These are phyloP conservation scores for Tulasnella sp. DNA, from an alignment of 768 basidiomycete genomes.

Conservation along the genomic window DNA sequence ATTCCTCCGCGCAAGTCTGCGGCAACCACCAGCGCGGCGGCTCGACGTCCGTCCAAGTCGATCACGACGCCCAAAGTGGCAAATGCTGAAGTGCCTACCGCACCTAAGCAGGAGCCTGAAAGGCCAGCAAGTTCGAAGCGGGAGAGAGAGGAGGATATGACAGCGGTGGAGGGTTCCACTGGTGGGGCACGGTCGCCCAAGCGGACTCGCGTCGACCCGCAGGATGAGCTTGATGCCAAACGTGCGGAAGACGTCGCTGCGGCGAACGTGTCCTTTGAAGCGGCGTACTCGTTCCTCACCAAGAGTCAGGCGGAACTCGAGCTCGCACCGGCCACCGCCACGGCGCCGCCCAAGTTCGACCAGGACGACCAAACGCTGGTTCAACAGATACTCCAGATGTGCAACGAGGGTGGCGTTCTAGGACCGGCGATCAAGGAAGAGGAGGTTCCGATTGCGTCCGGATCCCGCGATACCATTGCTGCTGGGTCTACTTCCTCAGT, in stretches of 20 bases:
- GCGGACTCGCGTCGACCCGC: neutral
- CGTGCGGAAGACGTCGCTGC: neutral
- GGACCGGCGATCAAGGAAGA: neutral
- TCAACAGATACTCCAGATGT: neutral
- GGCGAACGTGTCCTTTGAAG: neutral
- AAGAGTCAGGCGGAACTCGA: neutral
- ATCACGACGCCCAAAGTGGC: neutral
- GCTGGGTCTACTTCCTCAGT: neutral
- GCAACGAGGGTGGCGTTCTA: neutral
- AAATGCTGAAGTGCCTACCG: neutral
- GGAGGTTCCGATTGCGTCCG: neutral
- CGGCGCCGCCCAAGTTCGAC: neutral
- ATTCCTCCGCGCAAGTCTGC: neutral
- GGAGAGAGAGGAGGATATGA: neutral
- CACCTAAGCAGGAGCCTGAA: neutral
- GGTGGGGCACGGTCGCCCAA: neutral
- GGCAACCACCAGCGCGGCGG: neutral
- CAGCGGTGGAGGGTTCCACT: constrained; percentile 1
- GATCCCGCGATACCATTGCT: neutral
- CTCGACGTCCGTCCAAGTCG: neutral
- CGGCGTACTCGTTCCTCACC: neutral
- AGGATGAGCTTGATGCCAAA: constrained; percentile 11
- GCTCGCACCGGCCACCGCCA: neutral
- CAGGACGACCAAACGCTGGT: neutral
- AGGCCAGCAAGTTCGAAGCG: neutral